Percentiles rank a stretch among this genome's conserved stretches.
Evolutionary conservation across 2,329 filamentous ascomycete species (phyloP).

Genomic region (Dissoconium aciculare): DNA sequence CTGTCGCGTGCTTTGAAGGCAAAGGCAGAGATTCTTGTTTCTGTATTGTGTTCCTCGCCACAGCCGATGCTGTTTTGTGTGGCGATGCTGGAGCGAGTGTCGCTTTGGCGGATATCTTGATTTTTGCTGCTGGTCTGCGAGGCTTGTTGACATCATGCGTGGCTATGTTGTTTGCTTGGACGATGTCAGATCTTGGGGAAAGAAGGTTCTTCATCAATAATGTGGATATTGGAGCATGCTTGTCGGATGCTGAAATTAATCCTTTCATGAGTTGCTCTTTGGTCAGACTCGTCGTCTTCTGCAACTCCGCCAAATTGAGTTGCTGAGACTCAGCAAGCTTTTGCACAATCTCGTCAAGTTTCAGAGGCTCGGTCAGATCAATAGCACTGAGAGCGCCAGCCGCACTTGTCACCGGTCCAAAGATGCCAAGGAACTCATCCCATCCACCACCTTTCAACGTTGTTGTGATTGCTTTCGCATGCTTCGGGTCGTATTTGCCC

Average conservation of each 20-base stretch:
- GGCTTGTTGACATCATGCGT: conserved; percentile 17
- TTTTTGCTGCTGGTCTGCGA: conserved; percentile 12
- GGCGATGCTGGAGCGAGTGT: conserved; percentile 10
- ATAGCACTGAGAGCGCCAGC: conserved; percentile 34
- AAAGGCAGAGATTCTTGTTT: no score
- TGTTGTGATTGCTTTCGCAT: conserved; percentile 33
- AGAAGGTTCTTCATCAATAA: conserved; percentile 17
- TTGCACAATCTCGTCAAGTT: conserved; percentile 22
- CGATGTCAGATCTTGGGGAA: no score
- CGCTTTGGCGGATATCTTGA: conserved; percentile 14
- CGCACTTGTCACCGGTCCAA: conserved; percentile 36
- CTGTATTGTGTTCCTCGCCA: no score
- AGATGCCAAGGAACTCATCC: conserved; percentile 39
- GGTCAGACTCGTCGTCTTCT: conserved; percentile 3
- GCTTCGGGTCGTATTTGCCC: conserved; percentile 23
- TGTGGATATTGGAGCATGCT: conserved; percentile 18
- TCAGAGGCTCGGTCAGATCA: conserved; percentile 26
- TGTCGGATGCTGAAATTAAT: conserved; percentile 20
- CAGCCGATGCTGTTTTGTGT: conserved; percentile 4
- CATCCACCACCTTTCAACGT: conserved; percentile 35
- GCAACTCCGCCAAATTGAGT: conserved; percentile 13
- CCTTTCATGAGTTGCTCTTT: conserved; percentile 20
- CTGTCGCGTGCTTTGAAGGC: conserved; percentile 3
- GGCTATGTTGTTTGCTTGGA: conserved; percentile 18
- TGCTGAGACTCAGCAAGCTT: conserved; percentile 24